A percentile compares a stretch with the other conserved stretches of the same genome.
These are phyloP conservation scores for Amanita subjunquillea DNA, from an alignment of 768 basidiomycete species.

Conservation along the genomic window DNA sequence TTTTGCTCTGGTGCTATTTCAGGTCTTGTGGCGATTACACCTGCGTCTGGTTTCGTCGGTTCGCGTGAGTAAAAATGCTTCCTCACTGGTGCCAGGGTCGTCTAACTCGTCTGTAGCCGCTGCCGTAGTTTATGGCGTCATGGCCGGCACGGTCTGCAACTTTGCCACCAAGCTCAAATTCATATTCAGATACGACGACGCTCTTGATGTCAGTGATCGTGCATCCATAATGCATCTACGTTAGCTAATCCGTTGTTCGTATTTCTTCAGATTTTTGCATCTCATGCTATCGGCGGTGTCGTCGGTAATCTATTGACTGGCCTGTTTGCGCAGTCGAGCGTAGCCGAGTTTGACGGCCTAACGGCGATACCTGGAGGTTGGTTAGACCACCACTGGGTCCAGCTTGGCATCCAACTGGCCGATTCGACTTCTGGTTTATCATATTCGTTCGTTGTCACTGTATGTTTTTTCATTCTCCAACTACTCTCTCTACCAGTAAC, in stretches of 20 bases:
- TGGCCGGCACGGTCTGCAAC: constrained; percentile 81
- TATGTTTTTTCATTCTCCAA: constrained; percentile 20
- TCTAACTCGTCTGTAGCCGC: constrained; percentile 38
- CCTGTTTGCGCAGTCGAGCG: constrained; percentile 73
- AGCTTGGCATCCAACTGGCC: constrained; percentile 81
- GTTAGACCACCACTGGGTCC: constrained; percentile 73
- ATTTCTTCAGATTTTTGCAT: constrained; percentile 72
- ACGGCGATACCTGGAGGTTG: constrained; percentile 70
- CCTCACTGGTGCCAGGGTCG: background rate
- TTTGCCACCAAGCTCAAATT: constrained; percentile 96
- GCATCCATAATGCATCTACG: background rate
- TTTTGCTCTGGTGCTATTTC: constrained; percentile 94
- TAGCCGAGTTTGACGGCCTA: constrained; percentile 74
- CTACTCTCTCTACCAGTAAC: background rate
- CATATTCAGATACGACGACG: constrained; percentile 63
- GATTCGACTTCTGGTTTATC: constrained; percentile 54
- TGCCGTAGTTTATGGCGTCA: constrained; percentile 74
- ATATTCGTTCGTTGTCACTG: constrained; percentile 72
- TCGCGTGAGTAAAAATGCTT: constrained; percentile 35
- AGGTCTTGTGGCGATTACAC: constrained; percentile 85
- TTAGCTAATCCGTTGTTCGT: background rate
- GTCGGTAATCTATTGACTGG: constrained; percentile 80
- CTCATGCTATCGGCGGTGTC: constrained; percentile 69
- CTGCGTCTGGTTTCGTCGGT: constrained; percentile 77
- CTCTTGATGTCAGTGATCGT: constrained; percentile 52